Evolutionary conservation across 768 basidiomycete genomes (phyloP), one percentile per base, ranked within the genome.

Genomic region (Stropharia rugosoannulata): DNA sequence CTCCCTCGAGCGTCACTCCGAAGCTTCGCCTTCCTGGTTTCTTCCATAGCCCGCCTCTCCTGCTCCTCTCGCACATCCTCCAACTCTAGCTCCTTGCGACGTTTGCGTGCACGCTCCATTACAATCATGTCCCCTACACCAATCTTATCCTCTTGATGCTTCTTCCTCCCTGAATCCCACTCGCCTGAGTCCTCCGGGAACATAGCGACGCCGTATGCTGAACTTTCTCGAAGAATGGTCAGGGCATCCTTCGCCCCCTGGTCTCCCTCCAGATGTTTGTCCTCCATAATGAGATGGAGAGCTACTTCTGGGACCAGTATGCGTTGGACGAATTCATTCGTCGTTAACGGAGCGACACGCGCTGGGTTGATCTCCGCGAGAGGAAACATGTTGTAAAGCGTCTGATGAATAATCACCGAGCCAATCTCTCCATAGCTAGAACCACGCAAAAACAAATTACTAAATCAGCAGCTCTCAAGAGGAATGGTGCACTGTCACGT

Each of bases 241-340:
- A 88, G 63, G 0, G 90, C 92, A 42, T 75, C 64, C 15, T 71
- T 59, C 47, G 68, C 61, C 0, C 71, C 75, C 0, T 68, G 63
- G 3, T 75, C 69, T 2, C 75, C 76, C 40, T 69, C 63, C 10
- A 86, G 69, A 1, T 65, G 57, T 63, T 80, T 80, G 66, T 98
- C 95, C 55, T 89, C 78, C 75, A 84, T 84, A 57, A 98, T 92
- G n/a, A 98, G 82, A 19, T 80, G 76, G 39, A 88, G 75, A 0
- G 88, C 92, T 0, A 88, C 84, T 71, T 98, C 95, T 1, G 96
- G 96, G 2, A 98, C 85, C n/a, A 98, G 80, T 29, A 98, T 80
- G 13, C 86, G 85, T 38, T 89, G 85, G 37, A 93, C 78, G 65
- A 95, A 96, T 55, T 93, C 87, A 35, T 83, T 80, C 0, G 85